A percentile compares a stretch with the other conserved stretches of the same genome.
phyloP scores from a whole-genome alignment of 108 stramenopile species.

The Nannochloropsis salina region DNA sequence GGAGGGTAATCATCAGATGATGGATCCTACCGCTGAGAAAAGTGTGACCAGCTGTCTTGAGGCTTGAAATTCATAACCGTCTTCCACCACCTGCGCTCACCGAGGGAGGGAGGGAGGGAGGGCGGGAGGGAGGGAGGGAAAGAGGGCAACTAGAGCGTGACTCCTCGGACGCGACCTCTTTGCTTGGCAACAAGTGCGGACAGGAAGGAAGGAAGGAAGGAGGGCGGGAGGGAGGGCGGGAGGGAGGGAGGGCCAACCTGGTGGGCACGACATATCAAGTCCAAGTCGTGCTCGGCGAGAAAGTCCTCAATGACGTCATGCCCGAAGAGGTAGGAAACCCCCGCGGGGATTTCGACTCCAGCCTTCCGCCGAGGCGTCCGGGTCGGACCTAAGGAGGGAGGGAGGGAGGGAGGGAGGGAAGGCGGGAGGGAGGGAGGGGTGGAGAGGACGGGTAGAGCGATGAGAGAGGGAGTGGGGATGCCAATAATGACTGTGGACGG shows the following conservation, averaged over 20 bases:
- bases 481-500: background rate
- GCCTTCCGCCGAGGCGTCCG: background rate
- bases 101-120: background rate
- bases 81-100: conserved; percentile 45
- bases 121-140: background rate
- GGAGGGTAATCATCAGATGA: no score
- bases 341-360: conserved; percentile 50
- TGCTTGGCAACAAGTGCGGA: background rate
- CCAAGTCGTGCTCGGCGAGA: conserved; percentile 49
- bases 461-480: no score
- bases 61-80: conserved; percentile 66
- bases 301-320: conserved; percentile 54
- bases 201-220: background rate
- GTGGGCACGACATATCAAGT: conserved; percentile 57
- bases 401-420: background rate
- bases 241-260: conserved; percentile 31
- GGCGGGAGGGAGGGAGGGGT: background rate
- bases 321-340: conserved; percentile 58
- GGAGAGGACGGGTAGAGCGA: background rate
- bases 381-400: background rate
- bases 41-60: conserved; percentile 94
- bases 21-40: conserved; percentile 65
- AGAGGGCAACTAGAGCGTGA: background rate
- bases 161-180: no score
- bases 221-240: background rate